Conservation (phyloP, 2,329 filamentous ascomycete species). For the Thermoascus crustaceus region DNA sequence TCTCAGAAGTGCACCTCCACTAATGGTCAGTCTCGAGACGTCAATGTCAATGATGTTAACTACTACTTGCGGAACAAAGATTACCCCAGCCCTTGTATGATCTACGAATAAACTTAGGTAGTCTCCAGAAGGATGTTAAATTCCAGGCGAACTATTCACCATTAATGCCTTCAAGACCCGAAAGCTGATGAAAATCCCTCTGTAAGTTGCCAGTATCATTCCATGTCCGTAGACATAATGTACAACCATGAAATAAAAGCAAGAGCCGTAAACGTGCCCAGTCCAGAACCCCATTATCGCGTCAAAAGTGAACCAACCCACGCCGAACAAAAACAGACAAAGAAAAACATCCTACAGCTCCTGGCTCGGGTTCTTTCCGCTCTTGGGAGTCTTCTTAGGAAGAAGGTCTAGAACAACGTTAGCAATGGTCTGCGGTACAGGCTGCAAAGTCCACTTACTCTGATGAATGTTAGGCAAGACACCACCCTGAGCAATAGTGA, state of each 20-base stretch:
- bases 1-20: no score
- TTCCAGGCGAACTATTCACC: slow-evolving; percentile 4
- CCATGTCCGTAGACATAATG: slow-evolving; percentile 53
- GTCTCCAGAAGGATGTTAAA: slow-evolving; percentile 1
- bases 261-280: slow-evolving; percentile 49
- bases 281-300: slow-evolving; percentile 69
- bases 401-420: slow-evolving; percentile 66
- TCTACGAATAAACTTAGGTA: no score
- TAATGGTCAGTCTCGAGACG: no score
- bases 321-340: slow-evolving; percentile 62
- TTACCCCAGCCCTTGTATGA: no score
- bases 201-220: slow-evolving; percentile 34
- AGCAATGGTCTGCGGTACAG: slow-evolving; percentile 22
- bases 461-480: slow-evolving; percentile 95
- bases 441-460: slow-evolving; percentile 55
- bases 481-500: slow-evolving; percentile 96
- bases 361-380: slow-evolving; percentile 84
- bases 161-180: slow-evolving; percentile 5
- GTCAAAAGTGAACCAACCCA: slow-evolving; percentile 58
- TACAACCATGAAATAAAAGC: slow-evolving; percentile 51
- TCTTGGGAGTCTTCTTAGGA: slow-evolving; percentile 98
- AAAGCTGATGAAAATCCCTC: slow-evolving; percentile 16
- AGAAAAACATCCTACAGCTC: slow-evolving; percentile 68
- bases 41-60: no score
- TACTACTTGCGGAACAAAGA: no score